Evolutionary conservation across 805 yeast genomes (phyloP).

Genomic region (Yarrowia hollandica): DNA sequence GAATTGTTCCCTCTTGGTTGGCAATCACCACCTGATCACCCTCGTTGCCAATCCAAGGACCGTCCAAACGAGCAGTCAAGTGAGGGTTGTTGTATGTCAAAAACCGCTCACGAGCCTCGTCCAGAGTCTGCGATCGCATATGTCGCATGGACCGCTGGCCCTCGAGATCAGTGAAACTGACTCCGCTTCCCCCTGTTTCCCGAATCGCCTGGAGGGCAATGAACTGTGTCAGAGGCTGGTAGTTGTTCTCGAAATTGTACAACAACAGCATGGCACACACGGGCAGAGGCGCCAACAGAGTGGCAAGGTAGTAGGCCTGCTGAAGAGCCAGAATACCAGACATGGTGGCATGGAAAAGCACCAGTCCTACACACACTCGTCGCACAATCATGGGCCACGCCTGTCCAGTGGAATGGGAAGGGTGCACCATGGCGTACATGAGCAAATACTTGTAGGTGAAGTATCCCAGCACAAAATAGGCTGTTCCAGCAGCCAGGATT

Average conservation of each 20-base stretch:
- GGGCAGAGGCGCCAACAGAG: slow-evolving; percentile 74
- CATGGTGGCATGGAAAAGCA: slow-evolving; percentile 87
- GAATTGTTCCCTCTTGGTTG: slow-evolving; percentile 46
- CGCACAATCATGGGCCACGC: slow-evolving; percentile 92
- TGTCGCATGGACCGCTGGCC: slow-evolving; percentile 10
- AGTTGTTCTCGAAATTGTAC: slow-evolving; percentile 80
- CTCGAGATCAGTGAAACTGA: slow-evolving; percentile 25
- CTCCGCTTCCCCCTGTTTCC: slow-evolving; percentile 10
- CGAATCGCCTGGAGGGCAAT: slow-evolving; percentile 80
- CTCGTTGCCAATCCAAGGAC: slow-evolving; percentile 77
- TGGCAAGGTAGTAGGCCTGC: slow-evolving; percentile 73
- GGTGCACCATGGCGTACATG: slow-evolving; percentile 86
- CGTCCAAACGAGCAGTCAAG: slow-evolving; percentile 67
- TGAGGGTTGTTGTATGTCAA: slow-evolving; percentile 78
- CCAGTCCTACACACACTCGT: slow-evolving; percentile 75
- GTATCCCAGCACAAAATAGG: slow-evolving; percentile 82
- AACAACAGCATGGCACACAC: slow-evolving; percentile 61
- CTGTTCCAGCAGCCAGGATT: slow-evolving; percentile 77
- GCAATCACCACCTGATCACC: slow-evolving; percentile 55
- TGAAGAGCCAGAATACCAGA: slow-evolving; percentile 85
- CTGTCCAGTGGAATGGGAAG: slow-evolving; percentile 94
- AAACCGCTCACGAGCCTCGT: slow-evolving; percentile 71
- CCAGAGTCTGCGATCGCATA: slow-evolving; percentile 57
- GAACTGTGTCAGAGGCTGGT: slow-evolving; percentile 76
- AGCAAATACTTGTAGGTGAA: slow-evolving; percentile 89